phyloP scores from a whole-genome alignment of 345 rosid species.

The Corchorus olitorius region DNA sequence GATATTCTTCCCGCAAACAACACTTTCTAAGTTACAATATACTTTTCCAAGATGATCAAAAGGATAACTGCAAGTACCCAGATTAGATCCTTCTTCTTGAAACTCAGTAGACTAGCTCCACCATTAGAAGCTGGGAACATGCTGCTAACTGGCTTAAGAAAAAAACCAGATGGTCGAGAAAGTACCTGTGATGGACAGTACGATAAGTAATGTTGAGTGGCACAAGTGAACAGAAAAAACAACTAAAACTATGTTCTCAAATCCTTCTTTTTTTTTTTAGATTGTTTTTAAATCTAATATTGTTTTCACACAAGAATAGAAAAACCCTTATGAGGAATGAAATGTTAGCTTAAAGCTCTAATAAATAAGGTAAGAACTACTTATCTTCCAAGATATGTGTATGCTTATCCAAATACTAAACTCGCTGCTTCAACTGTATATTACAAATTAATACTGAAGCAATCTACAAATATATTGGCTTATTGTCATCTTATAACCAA shows the following conservation, averaged over 20 bases:
- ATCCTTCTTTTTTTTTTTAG: no score
- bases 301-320: slow-evolving; percentile 9
- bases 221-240: neutral
- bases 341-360: neutral
- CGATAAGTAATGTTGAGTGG: slow-evolving; percentile 7
- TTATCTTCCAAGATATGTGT: neutral
- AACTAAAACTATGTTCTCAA: slow-evolving; percentile 15
- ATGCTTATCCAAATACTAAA: neutral
- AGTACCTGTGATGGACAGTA: slow-evolving; percentile 59
- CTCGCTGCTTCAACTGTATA: neutral
- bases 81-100: slow-evolving; percentile 71
- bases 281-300: slow-evolving; percentile 15
- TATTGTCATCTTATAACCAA: neutral
- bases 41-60: neutral
- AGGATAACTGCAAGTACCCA: slow-evolving; percentile 60
- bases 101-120: slow-evolving; percentile 73
- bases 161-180: slow-evolving; percentile 82
- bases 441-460: neutral
- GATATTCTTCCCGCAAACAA: slow-evolving; percentile 1
- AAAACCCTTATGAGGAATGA: neutral
- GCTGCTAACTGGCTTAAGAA: slow-evolving; percentile 84
- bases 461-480: slow-evolving; percentile 7
- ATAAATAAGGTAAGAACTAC: slow-evolving; percentile 1
- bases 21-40: slow-evolving; percentile 2
- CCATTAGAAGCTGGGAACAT: slow-evolving; percentile 55